Base-by-base conservation (phyloP, 2,329 filamentous ascomycete species). In the Neocucurbitaria cava region DNA sequence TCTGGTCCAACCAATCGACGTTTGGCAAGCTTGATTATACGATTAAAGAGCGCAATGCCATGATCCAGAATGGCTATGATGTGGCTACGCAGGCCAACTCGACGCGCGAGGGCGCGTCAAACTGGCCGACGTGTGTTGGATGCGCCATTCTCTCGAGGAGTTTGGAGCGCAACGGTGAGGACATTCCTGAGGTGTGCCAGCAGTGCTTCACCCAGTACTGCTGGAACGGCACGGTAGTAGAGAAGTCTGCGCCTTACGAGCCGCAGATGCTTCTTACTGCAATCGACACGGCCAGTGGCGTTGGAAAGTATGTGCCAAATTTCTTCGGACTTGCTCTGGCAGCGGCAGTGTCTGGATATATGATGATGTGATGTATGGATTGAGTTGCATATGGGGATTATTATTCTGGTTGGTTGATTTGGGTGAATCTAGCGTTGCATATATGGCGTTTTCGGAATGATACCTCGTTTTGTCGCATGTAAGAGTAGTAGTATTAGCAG, bases 61-160 rank as follows among this genome's bases (percentile, higher is more conserved):
- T 96, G 70, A 92, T 99, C 68, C 76, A 85, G 62, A 98, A 99
- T 77, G 94, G 92, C 18, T 95, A 90, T 78, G 85, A 95, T 64
- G 86, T 89, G 17, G 93, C 85, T 2, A 97, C 93, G 0, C 88
- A 89, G 80, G 91, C 85, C 46, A 97, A 98, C 77, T 85, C 83
- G 45, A 93, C 91, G 0, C 71, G 88, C 3, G 89, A 96, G 72
- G 65, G 77, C 36, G 61, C 61, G 5, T 42, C 58, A 3, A 76
- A 89, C 59, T 99, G 95, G 94, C 82, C 89, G 0, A 82, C 86
- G 1, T 99, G 94, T 66, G 89, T 96, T 4, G 92, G 88, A 20
- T 99, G 95, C 76, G 95, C 94, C 5, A 87, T 96, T 35, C 82
- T 98, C 15, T 85, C 84, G 48, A 85, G 94, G 57, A 92, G 88